Evolutionary conservation across 768 basidiomycete genomes (phyloP).

Genomic region (Boletellus emodensis): DNA sequence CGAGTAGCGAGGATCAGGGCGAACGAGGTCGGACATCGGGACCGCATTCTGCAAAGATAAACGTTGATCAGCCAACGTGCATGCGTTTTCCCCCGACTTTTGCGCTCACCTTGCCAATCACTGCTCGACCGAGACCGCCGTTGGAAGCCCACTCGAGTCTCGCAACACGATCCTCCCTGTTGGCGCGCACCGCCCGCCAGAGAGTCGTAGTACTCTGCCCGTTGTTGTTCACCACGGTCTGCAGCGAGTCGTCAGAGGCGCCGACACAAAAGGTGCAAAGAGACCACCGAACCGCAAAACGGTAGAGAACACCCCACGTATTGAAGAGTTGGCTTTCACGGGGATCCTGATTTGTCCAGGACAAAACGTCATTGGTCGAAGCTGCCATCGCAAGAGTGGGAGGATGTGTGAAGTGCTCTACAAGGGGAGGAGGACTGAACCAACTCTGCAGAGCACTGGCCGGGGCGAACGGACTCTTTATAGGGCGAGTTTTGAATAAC

Average conservation of each 20-base stretch:
- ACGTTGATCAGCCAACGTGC: constrained; percentile 26
- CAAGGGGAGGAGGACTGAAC: constrained; percentile 28
- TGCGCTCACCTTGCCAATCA: constrained; percentile 72
- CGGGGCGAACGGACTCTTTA: constrained; percentile 42
- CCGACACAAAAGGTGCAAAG: constrained; percentile 11
- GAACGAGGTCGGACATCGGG: constrained; percentile 81
- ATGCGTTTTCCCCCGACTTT: constrained; percentile 6
- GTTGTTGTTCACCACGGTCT: constrained; percentile 62
- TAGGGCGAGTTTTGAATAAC: constrained; percentile 42
- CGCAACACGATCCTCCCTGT: constrained; percentile 84
- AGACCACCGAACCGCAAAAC: constrained; percentile 58
- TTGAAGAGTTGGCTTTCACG: constrained; percentile 82
- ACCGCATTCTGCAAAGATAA: constrained; percentile 55
- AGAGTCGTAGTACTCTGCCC: constrained; percentile 75
- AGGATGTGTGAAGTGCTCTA: constrained; percentile 29
- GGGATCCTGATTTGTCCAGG: constrained; percentile 85
- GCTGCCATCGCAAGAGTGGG: constrained; percentile 45
- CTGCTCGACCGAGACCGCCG: constrained; percentile 78
- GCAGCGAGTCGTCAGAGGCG: constrained; percentile 24
- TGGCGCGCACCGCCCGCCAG: constrained; percentile 76
- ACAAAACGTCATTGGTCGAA: constrained; percentile 65
- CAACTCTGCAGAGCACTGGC: constrained; percentile 20
- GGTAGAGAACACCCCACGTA: constrained; percentile 75
- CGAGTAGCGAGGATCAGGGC: constrained; percentile 57
- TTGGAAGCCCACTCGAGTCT: constrained; percentile 84